A percentile compares a stretch with the other conserved stretches of the same genome.
phyloP scores from a whole-genome alignment of 2,329 filamentous ascomycete species.

The Calonectria leucothoes region DNA sequence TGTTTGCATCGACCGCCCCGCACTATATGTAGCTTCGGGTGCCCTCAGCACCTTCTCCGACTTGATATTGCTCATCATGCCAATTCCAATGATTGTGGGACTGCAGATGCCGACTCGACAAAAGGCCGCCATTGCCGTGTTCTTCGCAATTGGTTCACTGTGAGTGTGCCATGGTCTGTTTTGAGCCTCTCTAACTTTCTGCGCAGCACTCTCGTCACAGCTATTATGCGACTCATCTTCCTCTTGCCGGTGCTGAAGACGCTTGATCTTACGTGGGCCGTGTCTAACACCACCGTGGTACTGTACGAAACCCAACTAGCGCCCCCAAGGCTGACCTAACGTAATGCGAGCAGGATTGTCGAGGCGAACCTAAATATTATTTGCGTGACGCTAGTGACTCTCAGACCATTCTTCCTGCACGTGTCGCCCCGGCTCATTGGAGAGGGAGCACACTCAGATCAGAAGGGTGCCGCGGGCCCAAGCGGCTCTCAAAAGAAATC shows the following conservation, averaged over 20 bases:
- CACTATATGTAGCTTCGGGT: conserved; percentile 59
- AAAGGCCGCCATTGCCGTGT: conserved; percentile 53
- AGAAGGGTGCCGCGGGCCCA: not conserved
- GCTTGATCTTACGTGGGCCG: conserved; percentile 24
- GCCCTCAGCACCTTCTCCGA: conserved; percentile 58
- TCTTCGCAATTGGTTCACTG: conserved; percentile 54
- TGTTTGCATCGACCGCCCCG: conserved; percentile 55
- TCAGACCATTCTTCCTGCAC: conserved; percentile 26
- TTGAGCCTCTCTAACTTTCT: not conserved
- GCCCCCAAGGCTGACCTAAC: not conserved
- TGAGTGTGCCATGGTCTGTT: not conserved
- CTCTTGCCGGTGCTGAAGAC: conserved; percentile 9
- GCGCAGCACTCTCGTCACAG: conserved; percentile 26
- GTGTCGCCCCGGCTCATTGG: conserved; percentile 18
- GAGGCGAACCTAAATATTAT: conserved; percentile 30
- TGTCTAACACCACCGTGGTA: not conserved
- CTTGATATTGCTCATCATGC: conserved; percentile 55
- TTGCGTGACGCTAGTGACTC: conserved; percentile 22
- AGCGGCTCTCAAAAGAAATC: not conserved
- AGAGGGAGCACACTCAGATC: not conserved
- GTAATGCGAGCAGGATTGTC: conserved; percentile 9
- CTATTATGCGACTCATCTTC: conserved; percentile 25
- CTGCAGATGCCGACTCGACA: conserved; percentile 57
- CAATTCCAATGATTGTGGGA: conserved; percentile 55
- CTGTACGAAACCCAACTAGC: not conserved